A percentile compares a stretch with the other conserved stretches of the same genome.
phyloP scores from a whole-genome alignment of 176 grass and related monocot species.

The Typha latifolia region DNA sequence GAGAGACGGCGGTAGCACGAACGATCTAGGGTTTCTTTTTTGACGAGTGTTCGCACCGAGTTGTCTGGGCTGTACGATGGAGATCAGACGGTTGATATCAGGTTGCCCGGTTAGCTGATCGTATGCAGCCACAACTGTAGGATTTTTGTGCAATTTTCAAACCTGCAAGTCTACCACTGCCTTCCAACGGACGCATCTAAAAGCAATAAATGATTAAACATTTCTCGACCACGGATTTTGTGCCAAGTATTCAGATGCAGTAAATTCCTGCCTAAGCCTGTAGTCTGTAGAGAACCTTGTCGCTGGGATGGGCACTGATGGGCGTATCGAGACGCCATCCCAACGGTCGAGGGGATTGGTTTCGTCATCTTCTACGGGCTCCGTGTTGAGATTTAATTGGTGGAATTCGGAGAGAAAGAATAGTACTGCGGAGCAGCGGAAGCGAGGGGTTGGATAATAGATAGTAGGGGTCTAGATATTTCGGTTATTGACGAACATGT shows the following conservation, averaged over 20 bases:
- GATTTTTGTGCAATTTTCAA: not conserved
- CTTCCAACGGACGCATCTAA: too few species aligned
- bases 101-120: not conserved
- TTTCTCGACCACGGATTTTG: too few species aligned
- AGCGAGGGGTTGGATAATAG: not conserved
- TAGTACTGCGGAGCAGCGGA: not conserved
- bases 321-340: too few species aligned
- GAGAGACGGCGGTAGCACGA: not conserved
- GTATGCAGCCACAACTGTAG: not conserved
- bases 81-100: not conserved
- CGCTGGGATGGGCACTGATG: too few species aligned
- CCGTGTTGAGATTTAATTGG: too few species aligned
- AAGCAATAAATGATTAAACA: too few species aligned
- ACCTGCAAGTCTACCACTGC: too few species aligned
- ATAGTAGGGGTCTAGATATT: not conserved
- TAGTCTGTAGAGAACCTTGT: too few species aligned
- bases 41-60: not conserved
- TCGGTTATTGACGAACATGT: not conserved
- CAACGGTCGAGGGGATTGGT: too few species aligned
- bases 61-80: not conserved
- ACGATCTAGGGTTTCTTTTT: slow-evolving; percentile 31
- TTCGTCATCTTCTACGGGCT: too few species aligned
- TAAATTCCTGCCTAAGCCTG: too few species aligned
- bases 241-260: too few species aligned
- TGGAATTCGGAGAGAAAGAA: not conserved